These are phyloP conservation scores for Sechiopsis laciniata DNA, from an alignment of 306 rosid species.

Conservation along the genomic window DNA sequence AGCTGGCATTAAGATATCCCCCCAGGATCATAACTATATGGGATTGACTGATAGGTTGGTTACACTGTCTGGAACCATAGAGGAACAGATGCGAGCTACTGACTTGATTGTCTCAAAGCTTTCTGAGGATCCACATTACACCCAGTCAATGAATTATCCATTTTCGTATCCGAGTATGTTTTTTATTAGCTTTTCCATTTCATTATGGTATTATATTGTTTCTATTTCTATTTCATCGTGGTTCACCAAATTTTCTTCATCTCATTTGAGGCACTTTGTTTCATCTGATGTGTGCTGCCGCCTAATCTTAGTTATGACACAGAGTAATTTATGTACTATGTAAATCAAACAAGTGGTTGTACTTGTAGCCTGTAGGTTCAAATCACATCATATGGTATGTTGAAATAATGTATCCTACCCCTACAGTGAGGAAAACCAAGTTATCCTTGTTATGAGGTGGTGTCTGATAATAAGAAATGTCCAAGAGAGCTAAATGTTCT, in stretches of 20 bases:
- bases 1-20: slow-evolving; percentile 98
- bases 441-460: not conserved
- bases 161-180: slow-evolving; percentile 87
- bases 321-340: slow-evolving; percentile 6
- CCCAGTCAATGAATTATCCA: slow-evolving; percentile 84
- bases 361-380: not conserved
- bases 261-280: slow-evolving; percentile 5
- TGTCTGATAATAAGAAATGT: not conserved
- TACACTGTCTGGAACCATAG: slow-evolving; percentile 80
- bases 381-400: not conserved
- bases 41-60: slow-evolving; percentile 95
- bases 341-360: not conserved
- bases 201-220: slow-evolving; percentile 7
- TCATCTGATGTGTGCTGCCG: not conserved
- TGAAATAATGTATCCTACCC: not conserved
- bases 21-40: slow-evolving; percentile 88
- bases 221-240: not conserved
- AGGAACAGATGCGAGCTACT: slow-evolving; percentile 87
- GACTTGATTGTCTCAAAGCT: slow-evolving; percentile 84
- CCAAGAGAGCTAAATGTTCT: not conserved
- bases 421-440: not conserved
- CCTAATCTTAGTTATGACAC: slow-evolving; percentile 4
- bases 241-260: not conserved
- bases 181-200: slow-evolving; percentile 13
- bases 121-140: slow-evolving; percentile 87